phyloP scores from a whole-genome alignment of 345 rosid species.

The Gossypium australe region DNA sequence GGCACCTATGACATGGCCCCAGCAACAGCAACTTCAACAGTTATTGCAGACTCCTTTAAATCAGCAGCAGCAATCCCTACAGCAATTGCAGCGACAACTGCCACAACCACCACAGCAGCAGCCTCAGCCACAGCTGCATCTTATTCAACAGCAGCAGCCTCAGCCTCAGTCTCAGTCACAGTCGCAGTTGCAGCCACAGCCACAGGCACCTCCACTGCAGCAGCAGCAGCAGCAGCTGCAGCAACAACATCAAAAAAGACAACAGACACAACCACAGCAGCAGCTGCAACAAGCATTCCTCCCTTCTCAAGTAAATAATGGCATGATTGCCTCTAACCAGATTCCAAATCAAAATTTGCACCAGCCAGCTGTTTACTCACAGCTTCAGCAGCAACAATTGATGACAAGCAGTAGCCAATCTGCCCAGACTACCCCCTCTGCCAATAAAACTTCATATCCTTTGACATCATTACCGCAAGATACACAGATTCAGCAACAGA shows the following conservation, averaged over 20 bases:
- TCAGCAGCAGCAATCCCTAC: constrained; percentile 34
- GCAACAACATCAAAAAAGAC: constrained; percentile 24
- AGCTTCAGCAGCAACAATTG: constrained; percentile 57
- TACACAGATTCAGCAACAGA: constrained; percentile 48
- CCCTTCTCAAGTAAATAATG: constrained; percentile 37
- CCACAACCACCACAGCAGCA: constrained; percentile 1
- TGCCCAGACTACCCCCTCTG: constrained; percentile 30
- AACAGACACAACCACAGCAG: constrained; percentile 26
- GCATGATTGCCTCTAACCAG: constrained; percentile 42
- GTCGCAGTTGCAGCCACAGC: not conserved
- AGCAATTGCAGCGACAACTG: constrained; percentile 25
- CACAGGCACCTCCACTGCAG: constrained; percentile 18
- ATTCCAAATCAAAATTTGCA: constrained; percentile 38
- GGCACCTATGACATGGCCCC: constrained; percentile 54
- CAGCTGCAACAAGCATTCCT: constrained; percentile 39
- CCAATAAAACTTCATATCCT: constrained; percentile 47
- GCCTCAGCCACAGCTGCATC: not conserved
- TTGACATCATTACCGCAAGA: constrained; percentile 57
- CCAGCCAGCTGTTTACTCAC: constrained; percentile 47
- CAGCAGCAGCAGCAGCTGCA: constrained; percentile 20
- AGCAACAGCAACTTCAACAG: constrained; percentile 61
- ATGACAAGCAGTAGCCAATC: constrained; percentile 41
- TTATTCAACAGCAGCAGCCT: constrained; percentile 6
- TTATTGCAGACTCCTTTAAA: constrained; percentile 32
- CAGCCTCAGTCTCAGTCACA: not conserved